Conservation (phyloP, 1,284 basidiomycete genomes). For the Heterobasidion annosum region DNA sequence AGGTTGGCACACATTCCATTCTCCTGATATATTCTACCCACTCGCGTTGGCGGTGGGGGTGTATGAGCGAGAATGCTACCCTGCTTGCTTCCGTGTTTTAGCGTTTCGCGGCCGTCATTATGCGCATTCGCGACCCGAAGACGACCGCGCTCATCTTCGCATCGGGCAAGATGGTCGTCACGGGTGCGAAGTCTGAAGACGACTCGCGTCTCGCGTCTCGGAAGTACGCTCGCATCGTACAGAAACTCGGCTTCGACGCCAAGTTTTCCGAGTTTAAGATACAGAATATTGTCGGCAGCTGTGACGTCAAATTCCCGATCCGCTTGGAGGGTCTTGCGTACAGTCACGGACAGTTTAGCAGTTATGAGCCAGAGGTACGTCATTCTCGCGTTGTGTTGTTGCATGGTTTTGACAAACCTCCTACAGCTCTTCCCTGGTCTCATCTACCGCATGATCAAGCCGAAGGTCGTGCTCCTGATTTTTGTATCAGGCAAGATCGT, state of each 20-base stretch:
- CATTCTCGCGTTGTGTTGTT: background rate
- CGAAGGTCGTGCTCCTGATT: slow-evolving; percentile 97
- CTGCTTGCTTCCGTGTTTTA: slow-evolving; percentile 49
- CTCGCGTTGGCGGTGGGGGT: slow-evolving; percentile 13
- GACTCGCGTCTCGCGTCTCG: slow-evolving; percentile 94
- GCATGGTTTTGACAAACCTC: background rate
- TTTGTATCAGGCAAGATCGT: slow-evolving; percentile 99
- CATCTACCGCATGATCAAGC: slow-evolving; percentile 99
- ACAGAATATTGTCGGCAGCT: slow-evolving; percentile 98
- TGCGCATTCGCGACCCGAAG: slow-evolving; percentile 99
- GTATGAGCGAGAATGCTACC: slow-evolving; percentile 43
- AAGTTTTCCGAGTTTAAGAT: slow-evolving; percentile 99
- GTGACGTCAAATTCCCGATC: slow-evolving; percentile 99
- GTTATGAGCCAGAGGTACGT: slow-evolving; percentile 92
- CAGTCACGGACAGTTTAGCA: slow-evolving; percentile 97
- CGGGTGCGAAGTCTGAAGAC: slow-evolving; percentile 98
- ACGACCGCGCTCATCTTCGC: slow-evolving; percentile 99
- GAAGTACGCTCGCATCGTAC: slow-evolving; percentile 99
- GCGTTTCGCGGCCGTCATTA: slow-evolving; percentile 99
- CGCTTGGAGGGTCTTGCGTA: slow-evolving; percentile 97
- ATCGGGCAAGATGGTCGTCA: slow-evolving; percentile 99
- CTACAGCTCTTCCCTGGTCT: slow-evolving; percentile 92
- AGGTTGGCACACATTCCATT: slow-evolving; percentile 68
- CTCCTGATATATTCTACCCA: slow-evolving; percentile 15
- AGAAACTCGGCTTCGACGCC: slow-evolving; percentile 98